phyloP scores from a whole-genome alignment of 2,329 filamentous ascomycete genomes.

The Penicillium hordei region DNA sequence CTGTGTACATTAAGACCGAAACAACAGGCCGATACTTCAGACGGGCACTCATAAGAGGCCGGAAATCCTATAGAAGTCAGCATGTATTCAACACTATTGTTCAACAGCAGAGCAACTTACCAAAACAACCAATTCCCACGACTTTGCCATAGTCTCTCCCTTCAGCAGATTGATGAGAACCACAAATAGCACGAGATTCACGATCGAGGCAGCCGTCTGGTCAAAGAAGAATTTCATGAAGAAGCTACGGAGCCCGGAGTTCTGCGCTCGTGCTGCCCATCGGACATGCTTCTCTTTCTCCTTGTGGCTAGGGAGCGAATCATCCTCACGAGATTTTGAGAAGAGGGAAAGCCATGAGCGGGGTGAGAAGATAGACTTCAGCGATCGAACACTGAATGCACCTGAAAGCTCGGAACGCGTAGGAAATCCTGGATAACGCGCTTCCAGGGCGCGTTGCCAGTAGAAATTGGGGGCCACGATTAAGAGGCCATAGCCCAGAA shows the following conservation, averaged over 20 bases:
- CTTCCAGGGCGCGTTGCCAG: constrained; percentile 81
- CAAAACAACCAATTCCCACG: constrained; percentile 32
- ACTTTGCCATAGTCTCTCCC: constrained; percentile 28
- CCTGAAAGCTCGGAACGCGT: constrained; percentile 22
- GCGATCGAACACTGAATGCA: constrained; percentile 12
- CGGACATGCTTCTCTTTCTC: constrained; percentile 23
- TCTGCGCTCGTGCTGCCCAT: constrained; percentile 23
- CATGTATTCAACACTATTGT: background rate
- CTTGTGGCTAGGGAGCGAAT: constrained; percentile 19
- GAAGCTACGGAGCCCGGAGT: constrained; percentile 46
- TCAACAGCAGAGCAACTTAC: constrained; percentile 25
- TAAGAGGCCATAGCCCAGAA: constrained; percentile 70
- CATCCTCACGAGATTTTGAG: constrained; percentile 1
- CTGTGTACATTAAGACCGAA: constrained; percentile 67
- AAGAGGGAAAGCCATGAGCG: constrained; percentile 14
- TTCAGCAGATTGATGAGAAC: constrained; percentile 52
- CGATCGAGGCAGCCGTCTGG: constrained; percentile 55
- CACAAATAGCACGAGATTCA: constrained; percentile 60
- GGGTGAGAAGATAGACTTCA: constrained; percentile 12
- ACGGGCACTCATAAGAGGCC: constrained; percentile 65
- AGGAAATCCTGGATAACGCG: constrained; percentile 67
- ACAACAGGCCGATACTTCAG: constrained; percentile 72
- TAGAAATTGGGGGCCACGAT: constrained; percentile 79
- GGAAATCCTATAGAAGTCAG: constrained; percentile 54
- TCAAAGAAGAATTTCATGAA: constrained; percentile 59